phyloP scores from a whole-genome alignment of 1,284 basidiomycete species.

The Neotropicomus parvogracilis region DNA sequence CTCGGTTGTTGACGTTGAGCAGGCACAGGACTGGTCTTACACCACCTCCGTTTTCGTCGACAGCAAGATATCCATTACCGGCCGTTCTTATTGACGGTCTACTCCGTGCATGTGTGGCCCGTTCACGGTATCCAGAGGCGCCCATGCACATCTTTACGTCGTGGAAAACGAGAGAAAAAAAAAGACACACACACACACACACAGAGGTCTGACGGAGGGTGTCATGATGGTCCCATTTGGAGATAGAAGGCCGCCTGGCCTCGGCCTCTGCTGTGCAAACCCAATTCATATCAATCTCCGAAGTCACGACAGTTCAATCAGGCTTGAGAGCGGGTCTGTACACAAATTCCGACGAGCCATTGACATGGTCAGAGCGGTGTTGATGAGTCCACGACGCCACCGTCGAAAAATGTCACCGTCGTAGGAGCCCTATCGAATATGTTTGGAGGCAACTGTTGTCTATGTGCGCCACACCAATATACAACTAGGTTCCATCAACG shows the following conservation, averaged over 20 bases:
- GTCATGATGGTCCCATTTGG: conserved; percentile 22
- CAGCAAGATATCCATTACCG: conserved; percentile 4
- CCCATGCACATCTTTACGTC: conserved; percentile 25
- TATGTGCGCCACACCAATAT: conserved; percentile 20
- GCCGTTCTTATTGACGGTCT: conserved; percentile 5
- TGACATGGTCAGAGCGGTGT: conserved; percentile 14
- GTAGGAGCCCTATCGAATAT: conserved; percentile 13
- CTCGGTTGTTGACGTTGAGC: neutral
- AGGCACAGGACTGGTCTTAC: conserved; percentile 8
- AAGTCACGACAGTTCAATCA: conserved; percentile 15
- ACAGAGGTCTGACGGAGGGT: conserved; percentile 7
- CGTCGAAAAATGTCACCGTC: conserved; percentile 19
- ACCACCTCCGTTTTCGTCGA: conserved; percentile 7
- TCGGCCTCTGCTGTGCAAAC: conserved; percentile 22
- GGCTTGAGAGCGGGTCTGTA: conserved; percentile 17
- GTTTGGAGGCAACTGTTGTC: conserved; percentile 17
- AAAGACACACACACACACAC: neutral
- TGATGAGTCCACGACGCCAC: conserved; percentile 25
- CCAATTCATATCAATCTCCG: conserved; percentile 27
- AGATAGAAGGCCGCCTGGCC: conserved; percentile 21
- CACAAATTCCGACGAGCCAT: conserved; percentile 22
- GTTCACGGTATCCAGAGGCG: neutral
- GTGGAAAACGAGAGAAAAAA: conserved; percentile 8
- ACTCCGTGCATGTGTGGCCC: neutral
- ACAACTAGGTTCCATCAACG: conserved; percentile 13